Conservation (phyloP, 2,329 filamentous ascomycete genomes). For the Penicillium sp. region DNA sequence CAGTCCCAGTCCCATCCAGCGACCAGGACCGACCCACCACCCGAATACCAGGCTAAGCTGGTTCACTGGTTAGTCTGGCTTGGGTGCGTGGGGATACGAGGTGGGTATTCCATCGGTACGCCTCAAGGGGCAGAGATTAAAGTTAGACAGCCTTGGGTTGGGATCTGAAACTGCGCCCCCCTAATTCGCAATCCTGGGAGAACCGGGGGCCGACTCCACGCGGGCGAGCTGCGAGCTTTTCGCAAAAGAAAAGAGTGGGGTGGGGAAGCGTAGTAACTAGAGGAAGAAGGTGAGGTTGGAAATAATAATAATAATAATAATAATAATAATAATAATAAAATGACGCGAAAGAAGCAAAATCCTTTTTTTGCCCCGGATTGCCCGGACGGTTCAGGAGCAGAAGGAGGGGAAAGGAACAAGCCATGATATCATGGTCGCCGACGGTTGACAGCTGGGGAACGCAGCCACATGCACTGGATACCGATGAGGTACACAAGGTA, state of each 20-base stretch:
- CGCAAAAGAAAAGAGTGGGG: too few relatives aligned
- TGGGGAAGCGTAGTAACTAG: too few relatives aligned
- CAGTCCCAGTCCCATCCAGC: not conserved
- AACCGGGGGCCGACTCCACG: not conserved
- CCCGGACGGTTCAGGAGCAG: too few relatives aligned
- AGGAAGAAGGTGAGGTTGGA: too few relatives aligned
- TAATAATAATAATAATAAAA: not conserved
- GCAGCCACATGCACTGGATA: not conserved
- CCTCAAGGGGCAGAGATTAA: conserved; percentile 12
- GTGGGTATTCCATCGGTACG: conserved; percentile 7
- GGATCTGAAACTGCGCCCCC: conserved; percentile 22
- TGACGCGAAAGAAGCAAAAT: not conserved
- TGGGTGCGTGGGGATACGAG: conserved; percentile 26
- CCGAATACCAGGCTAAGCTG: conserved; percentile 3
- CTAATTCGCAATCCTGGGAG: conserved; percentile 3
- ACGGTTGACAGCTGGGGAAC: too few relatives aligned
- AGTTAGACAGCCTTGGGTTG: conserved; percentile 18
- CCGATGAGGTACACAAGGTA: too few relatives aligned
- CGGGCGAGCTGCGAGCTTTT: too few relatives aligned
- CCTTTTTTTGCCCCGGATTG: too few relatives aligned
- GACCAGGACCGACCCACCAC: conserved; percentile 10
- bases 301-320: too few relatives aligned
- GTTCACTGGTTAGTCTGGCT: conserved; percentile 1
- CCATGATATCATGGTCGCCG: too few relatives aligned
- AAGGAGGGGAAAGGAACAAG: too few relatives aligned